A percentile compares a stretch with the other conserved stretches of the same genome.
Conservation (phyloP, 1,284 basidiomycete genomes). For the Pterulicium gracile region DNA sequence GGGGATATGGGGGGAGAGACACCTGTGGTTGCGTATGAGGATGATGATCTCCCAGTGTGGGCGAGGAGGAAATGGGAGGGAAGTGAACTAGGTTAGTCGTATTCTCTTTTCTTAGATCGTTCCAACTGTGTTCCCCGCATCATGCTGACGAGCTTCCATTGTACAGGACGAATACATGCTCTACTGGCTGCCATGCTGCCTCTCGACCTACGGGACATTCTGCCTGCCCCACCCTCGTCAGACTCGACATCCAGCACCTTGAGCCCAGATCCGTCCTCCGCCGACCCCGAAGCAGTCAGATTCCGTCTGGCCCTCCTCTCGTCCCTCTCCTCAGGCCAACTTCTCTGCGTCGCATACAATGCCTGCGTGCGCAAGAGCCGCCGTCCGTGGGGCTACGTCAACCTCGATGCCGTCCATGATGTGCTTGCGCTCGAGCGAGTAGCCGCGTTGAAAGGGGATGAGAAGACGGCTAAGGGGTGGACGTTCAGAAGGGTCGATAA, state of each 20-base stretch:
- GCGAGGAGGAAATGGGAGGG: slow-evolving; percentile 47
- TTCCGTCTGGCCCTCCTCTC: slow-evolving; percentile 35
- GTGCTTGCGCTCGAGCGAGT: slow-evolving; percentile 52
- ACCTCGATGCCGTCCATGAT: slow-evolving; percentile 67
- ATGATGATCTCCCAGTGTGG: slow-evolving; percentile 67
- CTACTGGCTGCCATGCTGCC: slow-evolving; percentile 45
- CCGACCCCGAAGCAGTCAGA: no score
- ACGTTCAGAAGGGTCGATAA: slow-evolving; percentile 81
- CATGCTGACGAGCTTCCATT: slow-evolving; percentile 7
- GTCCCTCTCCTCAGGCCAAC: slow-evolving; percentile 65
- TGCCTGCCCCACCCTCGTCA: slow-evolving; percentile 33
- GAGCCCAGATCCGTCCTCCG: no score
- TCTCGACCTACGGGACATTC: slow-evolving; percentile 42
- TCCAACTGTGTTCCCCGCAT: no score
- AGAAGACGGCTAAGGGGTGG: slow-evolving; percentile 44
- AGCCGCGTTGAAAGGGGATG: slow-evolving; percentile 25
- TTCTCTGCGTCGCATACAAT: slow-evolving; percentile 77
- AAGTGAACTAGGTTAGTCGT: neutral
- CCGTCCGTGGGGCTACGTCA: slow-evolving; percentile 84
- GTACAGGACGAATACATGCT: slow-evolving; percentile 47
- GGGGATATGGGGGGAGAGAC: neutral
- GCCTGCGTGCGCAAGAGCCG: slow-evolving; percentile 65
- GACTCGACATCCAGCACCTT: slow-evolving; percentile 23
- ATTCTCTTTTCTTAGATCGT: no score
- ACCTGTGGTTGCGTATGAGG: slow-evolving; percentile 19